phyloP scores from a whole-genome alignment of 345 rosid species.

The Raphanus raphanistrum region DNA sequence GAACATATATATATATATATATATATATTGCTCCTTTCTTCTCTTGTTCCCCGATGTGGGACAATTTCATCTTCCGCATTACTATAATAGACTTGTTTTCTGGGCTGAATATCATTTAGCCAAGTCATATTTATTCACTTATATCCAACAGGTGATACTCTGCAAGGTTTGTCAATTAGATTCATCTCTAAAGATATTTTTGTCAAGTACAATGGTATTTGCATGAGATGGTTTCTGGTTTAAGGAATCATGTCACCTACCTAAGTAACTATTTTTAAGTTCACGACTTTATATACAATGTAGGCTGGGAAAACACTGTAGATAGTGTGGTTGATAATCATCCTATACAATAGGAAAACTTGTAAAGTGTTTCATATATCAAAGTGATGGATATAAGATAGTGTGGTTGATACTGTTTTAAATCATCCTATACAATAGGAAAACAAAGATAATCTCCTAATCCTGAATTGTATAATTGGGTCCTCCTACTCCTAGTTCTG shows the following conservation, averaged over 20 bases:
- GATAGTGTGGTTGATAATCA: too few relatives aligned
- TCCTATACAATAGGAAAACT: conserved; percentile 38
- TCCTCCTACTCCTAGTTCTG: not conserved
- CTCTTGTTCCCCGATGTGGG: too few relatives aligned
- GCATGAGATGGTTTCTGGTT: not conserved
- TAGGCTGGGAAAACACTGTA: not conserved
- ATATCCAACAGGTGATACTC: too few relatives aligned
- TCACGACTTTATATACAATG: not conserved
- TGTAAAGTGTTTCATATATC: conserved; percentile 91
- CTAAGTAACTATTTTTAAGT: too few relatives aligned
- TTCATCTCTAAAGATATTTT: not conserved
- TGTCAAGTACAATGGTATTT: not conserved
- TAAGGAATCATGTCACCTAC: not conserved
- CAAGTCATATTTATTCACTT: too few relatives aligned
- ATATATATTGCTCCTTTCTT: too few relatives aligned
- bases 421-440: conserved; percentile 61
- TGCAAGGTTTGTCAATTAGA: not conserved
- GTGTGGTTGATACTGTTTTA: conserved; percentile 76
- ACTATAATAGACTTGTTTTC: too few relatives aligned
- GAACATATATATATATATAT: too few relatives aligned
- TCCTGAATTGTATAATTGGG: too few relatives aligned
- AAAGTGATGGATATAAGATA: conserved; percentile 84
- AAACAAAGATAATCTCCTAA: too few relatives aligned
- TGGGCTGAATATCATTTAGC: too few relatives aligned
- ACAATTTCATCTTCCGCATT: too few relatives aligned